Conservation (phyloP, 2,329 filamentous ascomycete species). For the Colletotrichum acutatum region DNA sequence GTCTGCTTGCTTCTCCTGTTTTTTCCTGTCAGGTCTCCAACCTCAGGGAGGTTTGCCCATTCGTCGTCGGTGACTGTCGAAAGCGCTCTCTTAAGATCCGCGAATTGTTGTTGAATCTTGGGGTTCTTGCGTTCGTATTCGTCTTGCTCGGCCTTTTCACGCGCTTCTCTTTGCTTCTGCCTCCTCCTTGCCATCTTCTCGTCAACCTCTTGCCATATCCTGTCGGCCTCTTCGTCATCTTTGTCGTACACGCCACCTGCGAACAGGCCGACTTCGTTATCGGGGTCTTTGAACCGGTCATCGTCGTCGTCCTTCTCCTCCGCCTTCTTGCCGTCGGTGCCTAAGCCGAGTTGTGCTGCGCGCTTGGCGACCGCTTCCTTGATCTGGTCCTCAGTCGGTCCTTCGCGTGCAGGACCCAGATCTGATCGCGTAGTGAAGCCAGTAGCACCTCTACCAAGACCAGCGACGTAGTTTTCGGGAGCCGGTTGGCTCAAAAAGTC, state of each 20-base stretch:
- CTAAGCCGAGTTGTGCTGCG: slow-evolving; percentile 82
- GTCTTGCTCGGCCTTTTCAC: slow-evolving; percentile 89
- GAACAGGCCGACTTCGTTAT: slow-evolving; percentile 96
- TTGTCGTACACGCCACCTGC: slow-evolving; percentile 96
- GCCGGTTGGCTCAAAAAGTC: slow-evolving; percentile 91
- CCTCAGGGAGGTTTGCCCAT: slow-evolving; percentile 95
- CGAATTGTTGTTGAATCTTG: slow-evolving; percentile 98
- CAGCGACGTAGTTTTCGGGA: slow-evolving; percentile 91
- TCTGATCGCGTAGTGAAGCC: slow-evolving; percentile 98
- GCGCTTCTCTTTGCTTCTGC: slow-evolving; percentile 91
- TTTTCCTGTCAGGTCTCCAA: slow-evolving; percentile 95
- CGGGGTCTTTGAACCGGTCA: slow-evolving; percentile 91
- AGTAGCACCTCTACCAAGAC: slow-evolving; percentile 96
- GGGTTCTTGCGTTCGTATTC: slow-evolving; percentile 98
- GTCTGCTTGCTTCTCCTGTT: slow-evolving; percentile 88
- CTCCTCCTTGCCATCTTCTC: slow-evolving; percentile 95
- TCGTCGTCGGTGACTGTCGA: slow-evolving; percentile 92
- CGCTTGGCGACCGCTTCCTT: slow-evolving; percentile 97
- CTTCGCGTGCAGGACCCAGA: slow-evolving; percentile 92
- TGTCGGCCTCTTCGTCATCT: slow-evolving; percentile 96
- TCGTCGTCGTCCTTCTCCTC: slow-evolving; percentile 78
- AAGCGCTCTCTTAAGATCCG: slow-evolving; percentile 91
- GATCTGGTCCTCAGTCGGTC: slow-evolving; percentile 97
- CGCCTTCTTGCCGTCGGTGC: slow-evolving; percentile 74
- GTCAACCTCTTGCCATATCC: slow-evolving; percentile 95